A percentile compares a stretch with the other conserved stretches of the same genome.
These are phyloP conservation scores for Pythium phragmiticola DNA, from an alignment of 352 stramenopile species.

Conservation along the genomic window DNA sequence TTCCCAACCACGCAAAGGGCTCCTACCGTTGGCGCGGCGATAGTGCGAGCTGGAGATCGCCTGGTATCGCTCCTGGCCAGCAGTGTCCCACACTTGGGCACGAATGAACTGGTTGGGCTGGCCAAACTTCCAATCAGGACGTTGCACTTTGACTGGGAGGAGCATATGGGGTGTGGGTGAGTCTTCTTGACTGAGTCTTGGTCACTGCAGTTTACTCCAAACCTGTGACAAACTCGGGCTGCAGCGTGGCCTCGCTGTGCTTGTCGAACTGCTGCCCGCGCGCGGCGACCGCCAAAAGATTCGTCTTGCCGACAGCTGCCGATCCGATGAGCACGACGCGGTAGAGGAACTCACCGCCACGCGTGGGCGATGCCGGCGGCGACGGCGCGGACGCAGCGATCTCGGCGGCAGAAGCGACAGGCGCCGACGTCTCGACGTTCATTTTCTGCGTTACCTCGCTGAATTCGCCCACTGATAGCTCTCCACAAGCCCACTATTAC, in stretches of 20 bases:
- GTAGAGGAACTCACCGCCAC: slow-evolving; percentile 46
- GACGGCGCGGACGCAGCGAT: slow-evolving; percentile 17
- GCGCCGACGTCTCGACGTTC: slow-evolving; percentile 9
- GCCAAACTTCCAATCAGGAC: slow-evolving; percentile 70
- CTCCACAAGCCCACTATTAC: not conserved
- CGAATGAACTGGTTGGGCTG: slow-evolving; percentile 62
- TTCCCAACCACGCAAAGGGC: not conserved
- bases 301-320: slow-evolving; percentile 63
- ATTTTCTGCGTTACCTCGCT: slow-evolving; percentile 6
- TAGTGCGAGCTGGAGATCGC: slow-evolving; percentile 77
- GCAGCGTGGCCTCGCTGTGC: slow-evolving; percentile 44
- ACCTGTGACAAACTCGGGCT: slow-evolving; percentile 64
- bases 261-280: slow-evolving; percentile 60
- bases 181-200: not conserved
- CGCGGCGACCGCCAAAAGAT: slow-evolving; percentile 53
- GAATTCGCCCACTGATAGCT: not conserved
- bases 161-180: not conserved
- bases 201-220: not conserved
- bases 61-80: slow-evolving; percentile 67
- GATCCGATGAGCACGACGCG: slow-evolving; percentile 68
- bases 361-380: slow-evolving; percentile 39
- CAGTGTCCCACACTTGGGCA: slow-evolving; percentile 72
- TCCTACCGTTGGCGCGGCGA: slow-evolving; percentile 49
- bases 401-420: not conserved
- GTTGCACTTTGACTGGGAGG: slow-evolving; percentile 56